Evolutionary conservation across 352 stramenopile species (phyloP).

Genomic region (Globisporangium paroecandrum): DNA sequence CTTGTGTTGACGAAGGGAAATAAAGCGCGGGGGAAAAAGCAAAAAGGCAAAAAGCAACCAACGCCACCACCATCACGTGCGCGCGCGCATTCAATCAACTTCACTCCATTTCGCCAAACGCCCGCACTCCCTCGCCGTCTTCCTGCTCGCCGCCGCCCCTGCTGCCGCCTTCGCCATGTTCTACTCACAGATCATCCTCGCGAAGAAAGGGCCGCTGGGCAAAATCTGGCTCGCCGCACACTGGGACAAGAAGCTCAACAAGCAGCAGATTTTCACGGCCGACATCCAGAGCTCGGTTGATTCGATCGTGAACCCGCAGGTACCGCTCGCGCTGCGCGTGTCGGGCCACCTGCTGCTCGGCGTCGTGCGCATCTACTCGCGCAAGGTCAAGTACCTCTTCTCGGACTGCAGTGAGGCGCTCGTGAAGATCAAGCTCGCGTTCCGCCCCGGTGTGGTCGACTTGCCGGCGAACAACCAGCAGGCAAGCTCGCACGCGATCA

Average conservation of each 20-base stretch:
- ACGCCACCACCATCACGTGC: too few species aligned
- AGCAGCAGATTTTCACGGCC: constrained; percentile 97
- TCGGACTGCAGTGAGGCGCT: constrained; percentile 98
- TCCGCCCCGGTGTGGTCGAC: constrained; percentile 80
- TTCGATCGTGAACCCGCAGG: constrained; percentile 95
- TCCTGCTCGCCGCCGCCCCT: background rate
- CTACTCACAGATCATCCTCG: constrained; percentile 99
- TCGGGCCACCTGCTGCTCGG: constrained; percentile 97
- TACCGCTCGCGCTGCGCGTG: constrained; percentile 96
- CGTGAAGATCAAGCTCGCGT: constrained; percentile 99
- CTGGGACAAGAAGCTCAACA: constrained; percentile 99
- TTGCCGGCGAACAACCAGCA: constrained; percentile 63
- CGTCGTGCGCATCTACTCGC: constrained; percentile 98
- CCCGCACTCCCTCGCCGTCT: background rate
- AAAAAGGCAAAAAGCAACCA: background rate
- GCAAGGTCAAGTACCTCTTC: constrained; percentile 98
- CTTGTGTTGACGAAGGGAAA: background rate
- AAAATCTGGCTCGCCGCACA: constrained; percentile 99
- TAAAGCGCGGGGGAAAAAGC: background rate
- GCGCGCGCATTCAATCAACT: background rate
- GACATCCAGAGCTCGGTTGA: constrained; percentile 97
- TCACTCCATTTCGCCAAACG: background rate
- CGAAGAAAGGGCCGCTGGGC: constrained; percentile 98
- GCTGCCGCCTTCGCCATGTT: constrained; percentile 85
- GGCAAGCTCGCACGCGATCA: constrained; percentile 71